Conservation (phyloP, 805 yeast species). For the Candida andamanensis region DNA sequence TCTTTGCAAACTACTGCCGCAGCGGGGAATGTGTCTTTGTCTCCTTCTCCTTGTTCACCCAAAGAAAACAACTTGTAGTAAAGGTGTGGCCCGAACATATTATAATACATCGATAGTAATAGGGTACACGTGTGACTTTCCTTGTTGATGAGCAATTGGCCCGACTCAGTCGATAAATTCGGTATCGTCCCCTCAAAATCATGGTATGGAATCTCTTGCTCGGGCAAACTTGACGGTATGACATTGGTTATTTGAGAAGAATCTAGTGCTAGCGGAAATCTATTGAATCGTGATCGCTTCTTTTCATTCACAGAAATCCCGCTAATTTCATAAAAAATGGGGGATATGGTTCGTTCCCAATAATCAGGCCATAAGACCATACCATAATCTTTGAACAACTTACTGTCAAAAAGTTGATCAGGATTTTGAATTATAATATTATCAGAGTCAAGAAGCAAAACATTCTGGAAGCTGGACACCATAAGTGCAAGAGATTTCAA, state of each 20-base stretch:
- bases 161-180: conserved; percentile 65
- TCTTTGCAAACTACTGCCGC: conserved; percentile 31
- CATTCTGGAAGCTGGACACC: conserved; percentile 29
- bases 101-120: conserved; percentile 59
- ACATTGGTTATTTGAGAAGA: conserved; percentile 9
- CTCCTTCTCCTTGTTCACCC: conserved; percentile 43
- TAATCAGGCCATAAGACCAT: conserved; percentile 42
- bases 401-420: conserved; percentile 24
- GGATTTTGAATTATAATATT: conserved; percentile 27
- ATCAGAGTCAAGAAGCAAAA: conserved; percentile 32
- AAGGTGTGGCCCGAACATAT: conserved; percentile 55
- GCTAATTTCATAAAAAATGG: conserved; percentile 32
- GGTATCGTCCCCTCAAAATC: conserved; percentile 67
- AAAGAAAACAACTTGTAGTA: conserved; percentile 58
- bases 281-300: conserved; percentile 22
- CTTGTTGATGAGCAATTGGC: conserved; percentile 59
- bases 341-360: conserved; percentile 36
- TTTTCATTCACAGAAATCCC: conserved; percentile 24
- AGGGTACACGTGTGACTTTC: conserved; percentile 52
- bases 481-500: conserved; percentile 53
- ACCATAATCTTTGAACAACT: conserved; percentile 24
- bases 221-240: conserved; percentile 6
- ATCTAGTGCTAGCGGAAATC: conserved; percentile 20
- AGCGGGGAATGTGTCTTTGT: conserved; percentile 32
- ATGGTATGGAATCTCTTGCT: conserved; percentile 40